Percentiles rank a stretch among this genome's conserved stretches.
Conservation (phyloP, 345 rosid species). For the Jatropha curcas region DNA sequence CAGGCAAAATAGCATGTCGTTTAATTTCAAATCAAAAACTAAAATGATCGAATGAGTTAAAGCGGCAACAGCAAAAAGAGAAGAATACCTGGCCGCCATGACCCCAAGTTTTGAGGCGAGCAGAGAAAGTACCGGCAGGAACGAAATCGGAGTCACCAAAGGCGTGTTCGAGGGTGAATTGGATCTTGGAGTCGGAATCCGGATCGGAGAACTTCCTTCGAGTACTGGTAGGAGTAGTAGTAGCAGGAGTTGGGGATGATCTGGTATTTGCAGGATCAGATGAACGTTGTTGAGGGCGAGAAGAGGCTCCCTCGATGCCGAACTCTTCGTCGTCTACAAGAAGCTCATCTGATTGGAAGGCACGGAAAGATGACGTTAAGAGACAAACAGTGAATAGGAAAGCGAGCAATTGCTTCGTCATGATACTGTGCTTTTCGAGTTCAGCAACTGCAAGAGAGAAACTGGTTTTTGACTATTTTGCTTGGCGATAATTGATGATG, state of each 20-base stretch:
- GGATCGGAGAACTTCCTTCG: conserved; percentile 67
- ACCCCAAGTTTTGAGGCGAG: conserved; percentile 81
- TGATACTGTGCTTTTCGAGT: not conserved
- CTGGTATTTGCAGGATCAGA: conserved; percentile 36
- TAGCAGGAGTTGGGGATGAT: conserved; percentile 36
- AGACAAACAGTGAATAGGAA: conserved; percentile 3
- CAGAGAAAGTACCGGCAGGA: conserved; percentile 86
- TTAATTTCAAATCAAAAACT: not conserved
- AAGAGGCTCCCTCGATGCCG: conserved; percentile 60
- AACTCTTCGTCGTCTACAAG: conserved; percentile 82
- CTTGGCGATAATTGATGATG: not conserved
- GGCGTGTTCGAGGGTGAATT: conserved; percentile 85
- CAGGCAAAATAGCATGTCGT: not conserved
- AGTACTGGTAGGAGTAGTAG: conserved; percentile 32
- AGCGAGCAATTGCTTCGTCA: not conserved
- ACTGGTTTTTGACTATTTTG: not conserved
- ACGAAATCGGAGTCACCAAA: conserved; percentile 83
- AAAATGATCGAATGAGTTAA: not conserved
- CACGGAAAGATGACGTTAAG: conserved; percentile 17
- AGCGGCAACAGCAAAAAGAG: not conserved
- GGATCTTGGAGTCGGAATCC: conserved; percentile 92
- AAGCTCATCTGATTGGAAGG: conserved; percentile 87
- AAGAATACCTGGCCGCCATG: conserved; percentile 78
- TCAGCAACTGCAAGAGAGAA: not conserved
- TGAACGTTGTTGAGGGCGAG: conserved; percentile 34